A percentile compares a stretch with the other conserved stretches of the same genome.
Conservation (phyloP, 805 yeast genomes). For the Monosporozyma aquatica region DNA sequence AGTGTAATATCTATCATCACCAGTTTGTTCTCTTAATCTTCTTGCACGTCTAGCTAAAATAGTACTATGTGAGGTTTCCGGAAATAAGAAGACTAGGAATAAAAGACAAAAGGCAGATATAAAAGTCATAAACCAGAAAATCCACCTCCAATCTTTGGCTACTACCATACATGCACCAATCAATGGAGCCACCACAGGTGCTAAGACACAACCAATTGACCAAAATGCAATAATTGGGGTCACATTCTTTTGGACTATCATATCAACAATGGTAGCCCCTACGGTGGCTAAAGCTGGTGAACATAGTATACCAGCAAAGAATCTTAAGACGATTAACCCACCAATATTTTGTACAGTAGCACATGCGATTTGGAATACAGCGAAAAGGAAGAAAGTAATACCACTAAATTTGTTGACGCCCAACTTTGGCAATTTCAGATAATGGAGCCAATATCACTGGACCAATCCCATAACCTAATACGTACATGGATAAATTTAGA, state of each 20-base stretch:
- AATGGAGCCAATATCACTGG: constrained; percentile 51
- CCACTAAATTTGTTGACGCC: constrained; percentile 45
- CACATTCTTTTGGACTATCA: constrained; percentile 20
- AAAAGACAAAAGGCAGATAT: constrained; percentile 21
- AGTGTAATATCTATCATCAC: constrained; percentile 36
- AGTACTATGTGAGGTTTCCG: constrained; percentile 42
- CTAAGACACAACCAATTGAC: constrained; percentile 45
- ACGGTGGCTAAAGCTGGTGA: constrained; percentile 52
- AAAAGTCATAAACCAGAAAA: constrained; percentile 43
- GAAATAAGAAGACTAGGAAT: constrained; percentile 34
- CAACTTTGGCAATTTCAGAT: constrained; percentile 45
- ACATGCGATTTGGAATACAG: constrained; percentile 46
- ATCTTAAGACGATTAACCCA: constrained; percentile 41
- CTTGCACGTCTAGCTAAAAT: constrained; percentile 38
- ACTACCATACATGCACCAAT: constrained; percentile 27
- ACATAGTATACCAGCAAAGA: constrained; percentile 46
- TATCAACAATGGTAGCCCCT: constrained; percentile 47
- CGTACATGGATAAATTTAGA: constrained; percentile 45
- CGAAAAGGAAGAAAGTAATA: constrained; percentile 37
- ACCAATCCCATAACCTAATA: constrained; percentile 53
- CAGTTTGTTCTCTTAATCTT: constrained; percentile 41
- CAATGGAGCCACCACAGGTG: constrained; percentile 48
- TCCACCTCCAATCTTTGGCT: constrained; percentile 43
- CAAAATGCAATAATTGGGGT: constrained; percentile 37
- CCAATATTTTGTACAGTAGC: constrained; percentile 44